Evolutionary conservation across 1,284 basidiomycete genomes (phyloP), one percentile per base, ranked within the genome.

Genomic region (Microbotryum scabiosae): DNA sequence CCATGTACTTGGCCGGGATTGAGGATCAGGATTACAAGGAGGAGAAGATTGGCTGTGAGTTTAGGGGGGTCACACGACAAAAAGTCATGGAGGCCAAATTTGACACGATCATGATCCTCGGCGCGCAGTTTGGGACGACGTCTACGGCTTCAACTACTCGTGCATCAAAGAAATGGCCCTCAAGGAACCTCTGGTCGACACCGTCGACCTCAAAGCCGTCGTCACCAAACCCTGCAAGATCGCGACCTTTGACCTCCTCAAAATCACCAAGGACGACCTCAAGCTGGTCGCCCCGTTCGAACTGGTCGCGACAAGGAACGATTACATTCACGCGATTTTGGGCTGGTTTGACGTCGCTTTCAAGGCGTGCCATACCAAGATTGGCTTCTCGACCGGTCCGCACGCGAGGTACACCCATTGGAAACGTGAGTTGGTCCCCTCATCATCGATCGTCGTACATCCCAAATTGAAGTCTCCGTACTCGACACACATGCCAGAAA

Each of bases 21-120:
- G 96, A 99, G 77, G 96, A 99, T 76, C 87, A 94, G 73, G 96
- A 98, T 67, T 99, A 99, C 83, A 98, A 98, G 78, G 93, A 98
- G 70, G 94, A 98, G 77, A 99, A 99, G 79, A 99, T 99, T 75
- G 92, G 92, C 77, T 97, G 91, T 93, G 73, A 73, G 87, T 79
- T 21, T 32, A n/a, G 4, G 44, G 6, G 10, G 1, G 20, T n/a
- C 55, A 23, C 36, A 28, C 36, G 1, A 12, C 36, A 10, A 21
- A 14, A 25, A 2, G 21, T 2, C 30, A 9, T 16, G 32, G 18
- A 16, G 44, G 9, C 18, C 14, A 2, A 30, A 30, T 10, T 28
- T 63, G 41, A 52, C 45, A 20, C 26, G 23, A 2, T 6, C 41
- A 12, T 1, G 25, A 32, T 21, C 16, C 23, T n/a, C 28, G n/a